Base-by-base conservation (phyloP, 1,284 basidiomycete species). In the Apiotrichum siamense region DNA sequence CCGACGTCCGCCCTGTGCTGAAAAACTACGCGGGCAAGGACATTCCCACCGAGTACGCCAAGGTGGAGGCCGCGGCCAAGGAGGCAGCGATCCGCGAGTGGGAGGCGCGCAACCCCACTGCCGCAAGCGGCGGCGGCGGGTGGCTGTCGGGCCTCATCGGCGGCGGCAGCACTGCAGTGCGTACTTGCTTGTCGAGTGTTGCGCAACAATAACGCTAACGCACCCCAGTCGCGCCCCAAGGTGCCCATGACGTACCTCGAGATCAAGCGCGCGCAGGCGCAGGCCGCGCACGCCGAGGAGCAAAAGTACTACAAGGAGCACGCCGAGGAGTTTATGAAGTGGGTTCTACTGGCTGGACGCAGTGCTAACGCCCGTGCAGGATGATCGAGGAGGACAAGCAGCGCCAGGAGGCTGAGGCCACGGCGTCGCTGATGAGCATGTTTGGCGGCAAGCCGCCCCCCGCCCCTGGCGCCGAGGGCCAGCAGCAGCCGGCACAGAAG, bases 241-340 rank as follows among this genome's bases (percentile, higher is more conserved):
- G 67, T 83, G 44, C 88, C 87, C 1, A 82, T 80, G 43, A 93
- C 90, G 1, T 91, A 91, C 71, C 83, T 97, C 43, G 96, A 98
- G 67, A 81, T 83, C 65, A 92, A 93, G 70, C 86, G 94, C 11
- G 79, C 80, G 36, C 86, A 94, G 64, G 91, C 89, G 7, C 90
- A 97, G 69, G 76, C 78, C 52, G 81, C 83, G 46, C 97, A 96
- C 73, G 75, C 79, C 57, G 86, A 91, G 57, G 93, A 97, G 70
- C 86, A 88, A 67, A 86, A 87, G 58, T 96, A 91, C 74, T 85
- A 94, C 68, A 77, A 77, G 36, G 80, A 86, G 47, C 86, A 97
- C 73, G 86, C 84, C 65, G 86, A 81, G 40, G 82, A 86, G 58
- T 83, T 97, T 61, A 85, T 91, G 72, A 79, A 80, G 66, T 74